Base-by-base conservation (phyloP, 140 eudicot species). In the Bidens hawaiensis region DNA sequence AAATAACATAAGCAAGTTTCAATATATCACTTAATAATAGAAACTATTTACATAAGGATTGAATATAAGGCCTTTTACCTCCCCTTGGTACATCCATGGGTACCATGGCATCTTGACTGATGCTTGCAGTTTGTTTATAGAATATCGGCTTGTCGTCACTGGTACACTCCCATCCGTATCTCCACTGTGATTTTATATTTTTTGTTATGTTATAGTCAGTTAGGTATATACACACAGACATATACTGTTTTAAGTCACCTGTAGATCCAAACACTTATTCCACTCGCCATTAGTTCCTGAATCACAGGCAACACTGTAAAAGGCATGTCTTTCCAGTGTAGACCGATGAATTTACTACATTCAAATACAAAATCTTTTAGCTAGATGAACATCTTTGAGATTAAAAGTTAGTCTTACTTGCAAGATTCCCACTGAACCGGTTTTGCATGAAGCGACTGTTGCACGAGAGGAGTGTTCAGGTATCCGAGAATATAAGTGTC, bases 201-300 rank as follows among this genome's bases (percentile, higher is more conserved):
- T 55, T 48, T 33, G 12, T 41, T 18, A 54, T 40, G 18, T 21
- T 41, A 72, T 80, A 80, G 11, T 12, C 24, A 0, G 27, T 4
- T 13, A 22, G 23, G n/a, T 5, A 4, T 19, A 30, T 2, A 5
- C 49, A 60, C 33, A 12, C 11, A 10, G 1, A 4, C 3, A 43
- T 8, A 42, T 27, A n/a, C 4, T 14, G 21, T 49, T 62, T 41
- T 3, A n/a, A 3, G 15, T 22, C 67, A 85, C 95, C 95, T 85
- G 45, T 82, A 82, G 51, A 85, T 74, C 95, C 90, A 86, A 61
- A 86, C 83, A 7, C 83, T 65, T 25, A 86, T 83, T 50, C 82
- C 95, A 55, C 77, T 80, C 17, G 64, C 53, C 87, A 82, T 79
- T 54, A 86, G 63, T 50, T 86, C 77, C 68, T 70, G 48, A 42